Conservation (phyloP, 495 filamentous ascomycete genomes). For the Pseudotulostoma volvatum region DNA sequence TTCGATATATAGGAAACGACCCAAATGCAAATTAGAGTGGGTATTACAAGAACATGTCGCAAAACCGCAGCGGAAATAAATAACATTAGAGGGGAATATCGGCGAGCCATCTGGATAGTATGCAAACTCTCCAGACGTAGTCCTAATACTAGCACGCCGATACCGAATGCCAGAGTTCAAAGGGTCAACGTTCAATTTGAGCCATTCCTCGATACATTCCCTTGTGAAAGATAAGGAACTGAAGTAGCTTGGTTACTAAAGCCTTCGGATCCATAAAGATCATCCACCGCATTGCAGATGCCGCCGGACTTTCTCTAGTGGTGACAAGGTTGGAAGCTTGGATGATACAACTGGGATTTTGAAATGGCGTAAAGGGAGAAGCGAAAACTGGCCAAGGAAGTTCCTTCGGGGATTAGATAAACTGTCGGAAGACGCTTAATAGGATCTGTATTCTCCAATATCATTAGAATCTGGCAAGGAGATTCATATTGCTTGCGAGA, state of each 20-base stretch:
- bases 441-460: neutral
- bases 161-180: constrained; percentile 1
- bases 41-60: neutral
- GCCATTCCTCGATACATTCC: constrained; percentile 1
- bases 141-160: neutral
- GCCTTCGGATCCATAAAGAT: neutral
- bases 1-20: neutral
- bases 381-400: neutral
- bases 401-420: neutral
- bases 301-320: neutral
- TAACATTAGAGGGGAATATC: constrained; percentile 1
- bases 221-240: neutral
- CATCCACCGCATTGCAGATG: neutral
- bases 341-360: neutral
- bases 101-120: neutral
- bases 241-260: neutral
- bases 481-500: neutral
- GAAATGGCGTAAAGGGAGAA: neutral
- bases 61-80: neutral
- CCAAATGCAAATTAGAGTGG: neutral
- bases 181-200: neutral
- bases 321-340: neutral
- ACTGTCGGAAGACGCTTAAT: neutral
- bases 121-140: constrained; percentile 1
- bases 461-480: neutral